These are phyloP conservation scores for Elsinoe fawcettii DNA, from an alignment of 2,329 filamentous ascomycete genomes.

Conservation along the genomic window DNA sequence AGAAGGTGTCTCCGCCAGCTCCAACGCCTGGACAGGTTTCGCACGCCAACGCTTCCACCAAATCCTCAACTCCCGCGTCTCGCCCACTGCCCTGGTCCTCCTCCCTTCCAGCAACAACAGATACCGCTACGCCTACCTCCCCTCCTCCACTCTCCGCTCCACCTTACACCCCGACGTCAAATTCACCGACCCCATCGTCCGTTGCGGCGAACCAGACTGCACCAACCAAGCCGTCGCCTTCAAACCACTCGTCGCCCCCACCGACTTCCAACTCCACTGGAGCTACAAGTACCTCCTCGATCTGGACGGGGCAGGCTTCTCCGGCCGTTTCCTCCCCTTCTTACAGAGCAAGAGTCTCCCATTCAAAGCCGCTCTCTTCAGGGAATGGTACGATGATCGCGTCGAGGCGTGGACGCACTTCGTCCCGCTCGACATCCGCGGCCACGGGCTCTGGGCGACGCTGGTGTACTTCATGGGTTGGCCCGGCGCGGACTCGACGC, in stretches of 20 bases:
- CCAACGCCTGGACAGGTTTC: slow-evolving; percentile 58
- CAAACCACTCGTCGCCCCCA: slow-evolving; percentile 34
- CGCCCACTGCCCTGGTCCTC: slow-evolving; percentile 36
- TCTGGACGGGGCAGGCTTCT: slow-evolving; percentile 60
- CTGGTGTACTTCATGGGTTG: slow-evolving; percentile 65
- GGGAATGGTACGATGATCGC: slow-evolving; percentile 71
- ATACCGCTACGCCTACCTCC: slow-evolving; percentile 51
- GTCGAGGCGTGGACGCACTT: slow-evolving; percentile 73
- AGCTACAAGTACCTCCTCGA: slow-evolving; percentile 64
- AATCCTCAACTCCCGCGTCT: slow-evolving; percentile 50
- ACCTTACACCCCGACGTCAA: slow-evolving; percentile 50
- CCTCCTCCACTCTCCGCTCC: slow-evolving; percentile 47
- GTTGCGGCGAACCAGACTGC: slow-evolving; percentile 49
- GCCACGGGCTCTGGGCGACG: slow-evolving; percentile 66
- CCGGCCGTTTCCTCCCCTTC: slow-evolving; percentile 56
- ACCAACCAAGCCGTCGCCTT: slow-evolving; percentile 47
- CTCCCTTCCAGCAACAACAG: slow-evolving; percentile 41
- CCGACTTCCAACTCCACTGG: slow-evolving; percentile 53
- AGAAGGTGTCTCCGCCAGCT: slow-evolving; percentile 43
- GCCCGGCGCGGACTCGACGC: slow-evolving; percentile 40
- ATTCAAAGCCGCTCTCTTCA: slow-evolving; percentile 64
- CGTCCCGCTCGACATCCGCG: slow-evolving; percentile 65
- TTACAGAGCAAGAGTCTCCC: slow-evolving; percentile 60
- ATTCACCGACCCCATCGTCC: slow-evolving; percentile 51
- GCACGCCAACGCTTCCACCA: slow-evolving; percentile 65